Evolutionary conservation across 139 green algal species (phyloP).

Genomic region (Microglena sp.): DNA sequence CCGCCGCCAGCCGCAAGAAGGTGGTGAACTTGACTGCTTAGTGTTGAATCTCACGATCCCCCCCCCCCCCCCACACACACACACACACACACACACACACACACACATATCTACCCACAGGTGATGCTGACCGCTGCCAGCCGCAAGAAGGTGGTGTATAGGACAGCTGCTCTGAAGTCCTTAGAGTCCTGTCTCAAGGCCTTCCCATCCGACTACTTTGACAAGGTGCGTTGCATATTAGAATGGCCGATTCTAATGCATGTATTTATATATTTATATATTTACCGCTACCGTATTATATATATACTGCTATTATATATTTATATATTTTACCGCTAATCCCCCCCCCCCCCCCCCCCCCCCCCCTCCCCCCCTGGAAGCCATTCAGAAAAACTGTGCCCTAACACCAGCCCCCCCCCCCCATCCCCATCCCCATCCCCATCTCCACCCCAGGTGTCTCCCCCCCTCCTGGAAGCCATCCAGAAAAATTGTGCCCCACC

Average conservation of each 20-base stretch:
- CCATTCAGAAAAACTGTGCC: no score
- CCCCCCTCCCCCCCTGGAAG: no score
- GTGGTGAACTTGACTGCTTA: background rate
- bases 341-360: no score
- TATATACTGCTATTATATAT: no score
- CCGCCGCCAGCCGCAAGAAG: background rate
- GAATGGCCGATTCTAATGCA: background rate
- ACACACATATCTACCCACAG: no score
- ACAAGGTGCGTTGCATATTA: background rate
- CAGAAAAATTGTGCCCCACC: background rate
- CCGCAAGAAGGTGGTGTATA: constrained; percentile 16
- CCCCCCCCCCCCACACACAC: no score
- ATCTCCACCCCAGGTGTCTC: background rate
- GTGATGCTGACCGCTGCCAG: constrained; percentile 14
- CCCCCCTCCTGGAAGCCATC: background rate
- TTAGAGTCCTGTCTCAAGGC: constrained; percentile 1
- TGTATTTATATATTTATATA: background rate
- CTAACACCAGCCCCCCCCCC: background rate
- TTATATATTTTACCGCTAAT: no score
- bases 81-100: no score
- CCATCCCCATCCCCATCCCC: background rate
- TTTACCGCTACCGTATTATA: background rate
- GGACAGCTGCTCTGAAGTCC: constrained; percentile 5
- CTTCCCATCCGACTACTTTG: constrained; percentile 6
- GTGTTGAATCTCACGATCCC: background rate